A percentile compares a stretch with the other conserved stretches of the same genome.
phyloP scores from a whole-genome alignment of 2,329 filamentous ascomycete species.

The Hymenoscyphus linearis region DNA sequence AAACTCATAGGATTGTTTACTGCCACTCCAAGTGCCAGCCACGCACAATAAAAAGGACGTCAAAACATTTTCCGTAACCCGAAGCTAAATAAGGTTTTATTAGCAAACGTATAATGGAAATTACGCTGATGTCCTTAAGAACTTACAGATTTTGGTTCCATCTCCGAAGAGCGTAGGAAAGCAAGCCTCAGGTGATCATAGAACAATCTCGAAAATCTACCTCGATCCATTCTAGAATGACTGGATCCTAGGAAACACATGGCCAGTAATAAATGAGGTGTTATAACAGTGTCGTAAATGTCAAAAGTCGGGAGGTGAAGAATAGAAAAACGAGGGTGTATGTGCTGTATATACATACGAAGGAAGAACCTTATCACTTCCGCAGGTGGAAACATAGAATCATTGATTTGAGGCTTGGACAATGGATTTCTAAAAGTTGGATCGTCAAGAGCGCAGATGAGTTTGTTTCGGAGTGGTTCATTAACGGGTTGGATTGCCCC shows the following conservation, averaged over 20 bases:
- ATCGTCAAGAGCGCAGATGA: slow-evolving; percentile 21
- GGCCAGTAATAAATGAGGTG: slow-evolving; percentile 23
- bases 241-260: slow-evolving; percentile 31
- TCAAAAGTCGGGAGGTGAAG: slow-evolving; percentile 29
- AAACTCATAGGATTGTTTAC: slow-evolving; percentile 28
- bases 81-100: slow-evolving; percentile 15
- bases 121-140: not conserved
- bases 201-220: slow-evolving; percentile 26
- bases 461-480: slow-evolving; percentile 14
- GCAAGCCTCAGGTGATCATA: slow-evolving; percentile 26
- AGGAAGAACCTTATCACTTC: slow-evolving; percentile 29
- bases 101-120: not conserved
- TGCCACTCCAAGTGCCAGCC: slow-evolving; percentile 28
- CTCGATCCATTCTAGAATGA: slow-evolving; percentile 25
- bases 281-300: slow-evolving; percentile 21
- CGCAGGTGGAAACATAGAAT: slow-evolving; percentile 23
- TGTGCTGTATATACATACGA: slow-evolving; percentile 24
- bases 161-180: slow-evolving; percentile 19
- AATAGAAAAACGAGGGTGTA: slow-evolving; percentile 27
- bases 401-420: slow-evolving; percentile 21
- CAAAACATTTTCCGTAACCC: slow-evolving; percentile 25
- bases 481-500: slow-evolving; percentile 21
- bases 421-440: slow-evolving; percentile 17
- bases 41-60: slow-evolving; percentile 28
- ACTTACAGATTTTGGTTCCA: slow-evolving; percentile 26